These are phyloP conservation scores for Fraxinus latifolia DNA, from an alignment of 305 asterid species.

Conservation along the genomic window DNA sequence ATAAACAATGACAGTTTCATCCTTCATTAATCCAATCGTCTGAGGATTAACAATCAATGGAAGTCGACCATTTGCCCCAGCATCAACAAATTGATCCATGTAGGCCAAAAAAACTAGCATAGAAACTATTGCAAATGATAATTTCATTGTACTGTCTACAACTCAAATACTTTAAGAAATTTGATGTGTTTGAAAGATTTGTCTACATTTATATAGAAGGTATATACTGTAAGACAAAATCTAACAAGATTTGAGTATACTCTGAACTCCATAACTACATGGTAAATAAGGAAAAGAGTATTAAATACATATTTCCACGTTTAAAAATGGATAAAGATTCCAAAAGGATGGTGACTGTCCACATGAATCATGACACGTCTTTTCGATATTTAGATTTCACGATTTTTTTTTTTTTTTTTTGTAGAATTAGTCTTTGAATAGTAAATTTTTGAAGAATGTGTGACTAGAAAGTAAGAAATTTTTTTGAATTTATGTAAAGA, in stretches of 20 bases:
- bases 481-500: too few species aligned
- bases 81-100: not conserved
- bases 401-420: too few species aligned
- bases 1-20: not conserved
- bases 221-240: not conserved
- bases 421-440: too few species aligned
- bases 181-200: not conserved
- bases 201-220: not conserved
- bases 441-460: too few species aligned
- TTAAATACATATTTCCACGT: not conserved
- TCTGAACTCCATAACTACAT: not conserved
- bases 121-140: not conserved
- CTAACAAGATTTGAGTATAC: not conserved
- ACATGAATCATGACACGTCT: not conserved
- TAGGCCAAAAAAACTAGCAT: not conserved
- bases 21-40: not conserved
- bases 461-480: too few species aligned
- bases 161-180: not conserved
- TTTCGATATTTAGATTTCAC: too few species aligned
- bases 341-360: not conserved
- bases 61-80: constrained; percentile 4
- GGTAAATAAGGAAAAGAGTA: not conserved
- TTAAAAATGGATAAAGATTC: too few species aligned
- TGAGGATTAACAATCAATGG: not conserved
- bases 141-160: not conserved